Conservation (phyloP, 108 stramenopile species). For the Nannochloropsis salina region DNA sequence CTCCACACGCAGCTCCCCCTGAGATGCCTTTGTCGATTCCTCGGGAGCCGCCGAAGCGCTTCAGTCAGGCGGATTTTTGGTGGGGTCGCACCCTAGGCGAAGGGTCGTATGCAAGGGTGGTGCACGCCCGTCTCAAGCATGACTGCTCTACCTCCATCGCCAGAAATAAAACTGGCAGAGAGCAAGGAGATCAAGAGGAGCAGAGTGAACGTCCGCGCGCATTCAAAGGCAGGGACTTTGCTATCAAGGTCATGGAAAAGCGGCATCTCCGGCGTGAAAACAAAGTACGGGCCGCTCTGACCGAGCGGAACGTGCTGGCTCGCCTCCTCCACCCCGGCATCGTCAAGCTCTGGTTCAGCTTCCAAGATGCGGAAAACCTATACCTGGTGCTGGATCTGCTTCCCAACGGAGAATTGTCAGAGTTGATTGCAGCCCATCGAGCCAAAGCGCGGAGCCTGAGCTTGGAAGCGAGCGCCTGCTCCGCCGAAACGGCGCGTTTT, state of each 20-base stretch:
- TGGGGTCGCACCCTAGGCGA: conserved; percentile 53
- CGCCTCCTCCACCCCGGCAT: conserved; percentile 42
- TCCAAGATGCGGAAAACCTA: conserved; percentile 42
- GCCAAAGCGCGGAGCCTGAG: conserved; percentile 26
- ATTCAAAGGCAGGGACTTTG: neutral
- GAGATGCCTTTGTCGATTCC: neutral
- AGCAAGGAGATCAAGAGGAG: neutral
- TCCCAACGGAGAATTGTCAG: conserved; percentile 32
- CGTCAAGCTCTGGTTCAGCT: conserved; percentile 44
- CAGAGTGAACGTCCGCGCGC: neutral
- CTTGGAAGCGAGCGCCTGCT: conserved; percentile 35
- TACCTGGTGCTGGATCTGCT: conserved; percentile 47
- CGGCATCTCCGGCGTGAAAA: conserved; percentile 27
- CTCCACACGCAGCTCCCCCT: neutral
- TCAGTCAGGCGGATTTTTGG: conserved; percentile 3
- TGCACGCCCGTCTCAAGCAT: conserved; percentile 39
- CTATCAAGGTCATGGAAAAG: conserved; percentile 36
- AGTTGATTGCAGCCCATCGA: neutral
- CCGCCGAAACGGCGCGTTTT: neutral
- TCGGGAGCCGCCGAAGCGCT: neutral
- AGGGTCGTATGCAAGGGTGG: conserved; percentile 55
- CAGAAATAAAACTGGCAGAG: neutral
- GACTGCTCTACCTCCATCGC: neutral
- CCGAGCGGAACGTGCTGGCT: neutral
- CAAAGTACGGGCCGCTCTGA: conserved; percentile 13